A percentile compares a stretch with the other conserved stretches of the same genome.
Evolutionary conservation across 805 yeast genomes (phyloP).

Genomic region (Ogataea allantospora): DNA sequence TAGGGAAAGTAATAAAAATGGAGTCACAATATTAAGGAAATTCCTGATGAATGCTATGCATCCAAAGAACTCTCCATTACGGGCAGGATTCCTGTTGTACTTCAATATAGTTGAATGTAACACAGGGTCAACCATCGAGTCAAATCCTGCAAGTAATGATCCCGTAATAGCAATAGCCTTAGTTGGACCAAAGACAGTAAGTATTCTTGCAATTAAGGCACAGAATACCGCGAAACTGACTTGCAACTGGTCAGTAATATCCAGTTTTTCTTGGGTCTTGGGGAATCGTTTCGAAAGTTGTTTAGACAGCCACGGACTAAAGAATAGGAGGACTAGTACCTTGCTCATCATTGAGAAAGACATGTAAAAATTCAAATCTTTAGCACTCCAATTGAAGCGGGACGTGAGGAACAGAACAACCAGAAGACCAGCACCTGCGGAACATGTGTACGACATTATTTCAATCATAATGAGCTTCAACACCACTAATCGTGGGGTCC

Average conservation of each 20-base stretch:
- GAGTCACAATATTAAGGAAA: slow-evolving; percentile 44
- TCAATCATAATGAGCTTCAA: slow-evolving; percentile 51
- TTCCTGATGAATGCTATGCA: slow-evolving; percentile 62
- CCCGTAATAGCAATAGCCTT: slow-evolving; percentile 33
- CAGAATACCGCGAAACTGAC: slow-evolving; percentile 34
- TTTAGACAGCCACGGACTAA: slow-evolving; percentile 49
- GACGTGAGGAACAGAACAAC: slow-evolving; percentile 53
- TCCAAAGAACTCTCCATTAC: slow-evolving; percentile 72
- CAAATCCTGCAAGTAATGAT: slow-evolving; percentile 43
- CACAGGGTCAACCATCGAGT: slow-evolving; percentile 54
- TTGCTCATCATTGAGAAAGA: slow-evolving; percentile 50
- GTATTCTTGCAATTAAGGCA: slow-evolving; percentile 40
- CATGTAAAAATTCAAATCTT: slow-evolving; percentile 53
- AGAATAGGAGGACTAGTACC: slow-evolving; percentile 46
- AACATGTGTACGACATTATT: slow-evolving; percentile 38
- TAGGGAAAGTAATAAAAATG: slow-evolving; percentile 45
- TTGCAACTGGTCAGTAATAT: slow-evolving; percentile 35
- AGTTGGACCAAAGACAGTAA: slow-evolving; percentile 34
- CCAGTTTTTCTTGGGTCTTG: slow-evolving; percentile 44
- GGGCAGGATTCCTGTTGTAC: slow-evolving; percentile 50
- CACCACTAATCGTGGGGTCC: slow-evolving; percentile 44
- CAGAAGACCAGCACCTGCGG: slow-evolving; percentile 41
- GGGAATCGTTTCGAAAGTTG: slow-evolving; percentile 36
- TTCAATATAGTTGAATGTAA: slow-evolving; percentile 59
- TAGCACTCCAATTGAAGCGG: slow-evolving; percentile 52